Evolutionary conservation across 2,329 filamentous ascomycete genomes (phyloP), one percentile per base, ranked within the genome.

Genomic region (Thermomyces lanuginosus): DNA sequence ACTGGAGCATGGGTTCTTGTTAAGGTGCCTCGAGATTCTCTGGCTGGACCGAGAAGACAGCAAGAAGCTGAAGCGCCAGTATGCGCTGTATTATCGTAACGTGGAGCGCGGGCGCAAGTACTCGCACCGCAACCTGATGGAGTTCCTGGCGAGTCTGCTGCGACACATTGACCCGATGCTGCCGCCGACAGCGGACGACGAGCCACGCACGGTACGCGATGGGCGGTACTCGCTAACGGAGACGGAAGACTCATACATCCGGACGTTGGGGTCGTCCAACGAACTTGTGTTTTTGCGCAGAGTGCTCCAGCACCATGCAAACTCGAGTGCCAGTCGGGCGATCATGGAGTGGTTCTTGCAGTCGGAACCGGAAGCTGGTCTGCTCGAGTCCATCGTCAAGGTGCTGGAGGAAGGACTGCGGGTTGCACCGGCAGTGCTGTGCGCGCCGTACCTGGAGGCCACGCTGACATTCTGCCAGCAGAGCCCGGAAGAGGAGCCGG

Each of bases 271-370:
- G 6, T 34, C 35, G 14, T 43, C 45, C n/a, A 41, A 40, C 8
- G 47, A 51, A 18, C 33, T 58, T 17, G 27, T 47, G 8, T 21
- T 57, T 27, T 45, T 76, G 13, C 69, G 72, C 42, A 80, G 76
- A 44, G 57, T 83, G 14, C 57, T 83, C 15, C 56, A 58, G 11
- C 59, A 76, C 25, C 64, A 74, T 35, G 66, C 74, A 41, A 72
- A 70, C 28, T 47, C 51, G 0, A 35, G 43, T 2, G 56, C 58
- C 2, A 69, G 66, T 2, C 57, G 64, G 26, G 54, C 51, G 8
- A 75, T 83, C 27, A 45, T 83, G 25, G 50, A 49, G 19, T 55
- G 61, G 3, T 56, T 82, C 18, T 50, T 78, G 21, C 49, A 55
- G n/a, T 46, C 64, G 11, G 62, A 65, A 29, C 47, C 55, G 1